Conservation (phyloP, 257 asterid genomes). For the Jacaranda mimosifolia region DNA sequence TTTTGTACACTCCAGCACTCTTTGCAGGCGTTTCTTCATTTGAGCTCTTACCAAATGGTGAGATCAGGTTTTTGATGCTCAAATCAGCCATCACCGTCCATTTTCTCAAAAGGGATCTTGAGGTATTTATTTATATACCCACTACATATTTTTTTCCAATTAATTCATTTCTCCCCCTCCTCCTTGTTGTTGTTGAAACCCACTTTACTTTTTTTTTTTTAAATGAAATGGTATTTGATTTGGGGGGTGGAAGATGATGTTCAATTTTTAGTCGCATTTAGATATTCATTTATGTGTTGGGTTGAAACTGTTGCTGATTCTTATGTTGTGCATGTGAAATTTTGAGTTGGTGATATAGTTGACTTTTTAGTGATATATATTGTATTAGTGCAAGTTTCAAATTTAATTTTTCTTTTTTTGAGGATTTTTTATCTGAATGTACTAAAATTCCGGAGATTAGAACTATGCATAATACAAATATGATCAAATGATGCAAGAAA, state of each 20-base stretch:
- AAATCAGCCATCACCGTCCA: conserved; percentile 65
- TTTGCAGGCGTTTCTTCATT: conserved; percentile 64
- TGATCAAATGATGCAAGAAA: too few species aligned
- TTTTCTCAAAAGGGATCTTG: conserved; percentile 77
- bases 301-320: too few species aligned
- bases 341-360: too few species aligned
- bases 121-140: conserved; percentile 59
- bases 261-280: not conserved
- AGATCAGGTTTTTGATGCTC: conserved; percentile 67
- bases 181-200: too few species aligned
- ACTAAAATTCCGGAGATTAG: too few species aligned
- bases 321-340: too few species aligned
- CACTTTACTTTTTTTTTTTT: not conserved
- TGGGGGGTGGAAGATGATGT: not conserved
- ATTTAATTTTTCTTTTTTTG: too few species aligned
- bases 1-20: conserved; percentile 67
- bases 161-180: not conserved
- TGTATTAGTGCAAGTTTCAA: too few species aligned
- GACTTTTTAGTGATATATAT: too few species aligned
- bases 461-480: too few species aligned
- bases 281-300: too few species aligned
- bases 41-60: conserved; percentile 52
- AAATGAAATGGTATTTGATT: not conserved
- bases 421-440: too few species aligned
- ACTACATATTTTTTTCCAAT: not conserved